These are phyloP conservation scores for Aspergillus aculeatinus DNA, from an alignment of 2,329 filamentous ascomycete genomes.

Conservation along the genomic window DNA sequence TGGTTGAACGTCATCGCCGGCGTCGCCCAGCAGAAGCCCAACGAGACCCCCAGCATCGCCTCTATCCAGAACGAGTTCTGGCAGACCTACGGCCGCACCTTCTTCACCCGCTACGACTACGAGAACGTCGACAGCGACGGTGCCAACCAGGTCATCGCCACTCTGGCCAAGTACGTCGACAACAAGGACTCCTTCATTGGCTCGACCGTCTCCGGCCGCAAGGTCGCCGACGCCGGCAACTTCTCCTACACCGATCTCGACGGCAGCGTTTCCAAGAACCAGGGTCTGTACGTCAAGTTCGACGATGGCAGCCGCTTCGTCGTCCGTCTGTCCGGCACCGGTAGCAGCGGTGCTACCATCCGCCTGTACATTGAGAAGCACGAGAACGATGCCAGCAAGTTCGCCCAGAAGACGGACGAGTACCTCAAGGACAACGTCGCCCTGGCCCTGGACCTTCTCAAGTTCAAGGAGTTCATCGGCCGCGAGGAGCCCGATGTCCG, in stretches of 20 bases:
- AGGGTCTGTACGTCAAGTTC: constrained; percentile 93
- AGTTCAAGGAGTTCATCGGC: constrained; percentile 91
- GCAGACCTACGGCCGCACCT: constrained; percentile 91
- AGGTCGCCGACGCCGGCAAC: constrained; percentile 86
- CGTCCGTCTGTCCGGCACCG: constrained; percentile 90
- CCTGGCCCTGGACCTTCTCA: constrained; percentile 79
- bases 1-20: constrained; percentile 99
- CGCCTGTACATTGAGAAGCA: constrained; percentile 97
- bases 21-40: constrained; percentile 77
- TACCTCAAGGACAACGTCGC: constrained; percentile 89
- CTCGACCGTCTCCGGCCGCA: constrained; percentile 76
- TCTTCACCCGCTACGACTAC: constrained; percentile 99
- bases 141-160: constrained; percentile 83
- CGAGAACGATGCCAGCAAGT: constrained; percentile 75
- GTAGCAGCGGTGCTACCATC: constrained; percentile 92
- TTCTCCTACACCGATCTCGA: constrained; percentile 99
- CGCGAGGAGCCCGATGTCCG: constrained; percentile 93
- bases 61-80: constrained; percentile 98
- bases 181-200: constrained; percentile 74
- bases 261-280: constrained; percentile 90
- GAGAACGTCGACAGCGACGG: constrained; percentile 90
- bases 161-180: constrained; percentile 75
- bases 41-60: constrained; percentile 83
- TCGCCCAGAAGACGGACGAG: constrained; percentile 81
- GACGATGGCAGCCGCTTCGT: constrained; percentile 93